A percentile compares a stretch with the other conserved stretches of the same genome.
These are phyloP conservation scores for Lentinula sp. DNA, from an alignment of 768 basidiomycete species.

Conservation along the genomic window DNA sequence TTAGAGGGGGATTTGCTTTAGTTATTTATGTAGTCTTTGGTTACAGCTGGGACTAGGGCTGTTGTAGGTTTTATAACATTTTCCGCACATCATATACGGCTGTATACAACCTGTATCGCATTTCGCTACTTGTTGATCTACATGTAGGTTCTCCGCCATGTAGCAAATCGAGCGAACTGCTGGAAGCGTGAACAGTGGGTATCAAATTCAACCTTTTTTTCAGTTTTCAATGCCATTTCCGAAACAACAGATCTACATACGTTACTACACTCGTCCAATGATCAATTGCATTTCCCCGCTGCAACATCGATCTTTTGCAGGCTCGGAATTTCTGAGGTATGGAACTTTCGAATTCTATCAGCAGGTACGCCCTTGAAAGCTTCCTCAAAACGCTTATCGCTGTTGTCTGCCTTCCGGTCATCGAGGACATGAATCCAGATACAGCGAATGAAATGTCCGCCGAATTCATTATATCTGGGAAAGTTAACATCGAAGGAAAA, in stretches of 20 bases:
- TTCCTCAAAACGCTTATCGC: constrained; percentile 26
- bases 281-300: constrained; percentile 24
- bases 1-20: background rate
- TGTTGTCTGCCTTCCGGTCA: constrained; percentile 29
- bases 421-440: constrained; percentile 40
- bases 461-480: constrained; percentile 28
- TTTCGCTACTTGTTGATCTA: too few relatives aligned
- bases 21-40: too few relatives aligned
- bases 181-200: too few relatives aligned
- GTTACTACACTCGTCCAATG: background rate
- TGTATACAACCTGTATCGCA: too few relatives aligned
- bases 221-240: too few relatives aligned
- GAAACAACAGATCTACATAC: too few relatives aligned
- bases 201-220: too few relatives aligned
- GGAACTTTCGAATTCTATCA: constrained; percentile 26
- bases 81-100: background rate
- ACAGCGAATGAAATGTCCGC: constrained; percentile 28
- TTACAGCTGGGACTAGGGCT: background rate
- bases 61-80: background rate
- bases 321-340: constrained; percentile 27
- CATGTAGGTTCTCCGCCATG: too few relatives aligned
- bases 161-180: too few relatives aligned
- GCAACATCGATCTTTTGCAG: constrained; percentile 30
- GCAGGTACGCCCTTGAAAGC: constrained; percentile 28
- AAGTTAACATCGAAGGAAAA: background rate